phyloP scores from a whole-genome alignment of 2,329 filamentous ascomycete species.

The Zarea fungicola region DNA sequence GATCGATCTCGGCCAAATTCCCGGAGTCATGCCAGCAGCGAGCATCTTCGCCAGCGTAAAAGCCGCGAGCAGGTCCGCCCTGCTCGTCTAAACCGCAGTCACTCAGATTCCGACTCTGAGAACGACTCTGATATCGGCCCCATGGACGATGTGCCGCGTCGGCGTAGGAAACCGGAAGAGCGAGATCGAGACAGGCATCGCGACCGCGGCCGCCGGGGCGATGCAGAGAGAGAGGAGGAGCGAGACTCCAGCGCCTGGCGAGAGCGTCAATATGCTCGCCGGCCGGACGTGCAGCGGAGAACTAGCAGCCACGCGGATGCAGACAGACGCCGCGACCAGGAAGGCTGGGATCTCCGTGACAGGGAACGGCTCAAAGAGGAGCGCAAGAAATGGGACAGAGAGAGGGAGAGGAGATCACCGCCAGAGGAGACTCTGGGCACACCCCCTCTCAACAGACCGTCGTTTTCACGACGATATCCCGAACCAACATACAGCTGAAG shows the following conservation, averaged over 20 bases:
- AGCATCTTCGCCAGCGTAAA: slow-evolving; percentile 28
- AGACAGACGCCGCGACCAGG: slow-evolving; percentile 35
- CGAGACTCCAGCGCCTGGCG: slow-evolving; percentile 26
- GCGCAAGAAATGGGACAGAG: slow-evolving; percentile 26
- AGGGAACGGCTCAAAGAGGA: slow-evolving; percentile 29
- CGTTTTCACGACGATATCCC: slow-evolving; percentile 33
- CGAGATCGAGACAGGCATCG: slow-evolving; percentile 33
- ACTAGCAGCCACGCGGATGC: slow-evolving; percentile 48
- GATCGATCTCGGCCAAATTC: slow-evolving; percentile 34
- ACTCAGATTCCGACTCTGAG: slow-evolving; percentile 37
- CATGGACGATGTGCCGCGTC: slow-evolving; percentile 26
- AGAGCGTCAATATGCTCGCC: slow-evolving; percentile 30
- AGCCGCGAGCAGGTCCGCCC: slow-evolving; percentile 36
- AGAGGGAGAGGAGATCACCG: slow-evolving; percentile 27
- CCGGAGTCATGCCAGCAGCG: slow-evolving; percentile 25
- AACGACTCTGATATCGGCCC: slow-evolving; percentile 29
- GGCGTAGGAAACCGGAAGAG: slow-evolving; percentile 31
- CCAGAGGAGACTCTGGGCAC: slow-evolving; percentile 23
- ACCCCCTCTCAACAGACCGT: slow-evolving; percentile 28
- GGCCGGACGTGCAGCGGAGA: slow-evolving; percentile 37
- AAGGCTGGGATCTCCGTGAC: slow-evolving; percentile 28
- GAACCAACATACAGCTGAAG: slow-evolving; percentile 28
- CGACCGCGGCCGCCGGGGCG: slow-evolving; percentile 27
- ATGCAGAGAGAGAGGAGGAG: slow-evolving; percentile 28
- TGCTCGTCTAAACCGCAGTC: slow-evolving; percentile 36